Percentiles rank a stretch among this genome's conserved stretches.
These are phyloP conservation scores for Boletus edulis DNA, from an alignment of 768 basidiomycete genomes.

Conservation along the genomic window DNA sequence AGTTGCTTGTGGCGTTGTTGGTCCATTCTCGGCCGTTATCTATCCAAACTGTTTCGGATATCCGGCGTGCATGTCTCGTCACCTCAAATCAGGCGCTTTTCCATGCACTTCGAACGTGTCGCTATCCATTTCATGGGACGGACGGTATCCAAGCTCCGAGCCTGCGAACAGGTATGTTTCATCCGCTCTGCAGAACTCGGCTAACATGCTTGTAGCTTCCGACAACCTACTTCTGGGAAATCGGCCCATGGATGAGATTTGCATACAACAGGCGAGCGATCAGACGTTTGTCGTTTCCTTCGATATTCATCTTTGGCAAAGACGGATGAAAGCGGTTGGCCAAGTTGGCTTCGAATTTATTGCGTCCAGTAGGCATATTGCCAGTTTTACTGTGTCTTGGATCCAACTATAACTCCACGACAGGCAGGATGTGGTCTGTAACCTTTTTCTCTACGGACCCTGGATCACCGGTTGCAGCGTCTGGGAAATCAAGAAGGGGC, in stretches of 20 bases:
- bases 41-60: constrained; percentile 49
- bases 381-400: not conserved
- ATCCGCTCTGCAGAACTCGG: constrained; percentile 12
- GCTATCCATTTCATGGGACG: constrained; percentile 21
- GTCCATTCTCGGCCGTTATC: constrained; percentile 45
- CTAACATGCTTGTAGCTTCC: constrained; percentile 23
- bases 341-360: constrained; percentile 65
- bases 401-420: not conserved
- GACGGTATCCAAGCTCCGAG: constrained; percentile 18
- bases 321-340: constrained; percentile 63
- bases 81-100: constrained; percentile 28
- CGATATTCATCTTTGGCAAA: constrained; percentile 58
- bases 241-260: constrained; percentile 51
- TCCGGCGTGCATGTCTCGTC: constrained; percentile 62
- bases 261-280: constrained; percentile 44
- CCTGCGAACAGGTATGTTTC: constrained; percentile 14
- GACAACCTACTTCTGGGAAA: constrained; percentile 43
- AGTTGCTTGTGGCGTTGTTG: constrained; percentile 50
- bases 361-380: constrained; percentile 31
- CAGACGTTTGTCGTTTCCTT: constrained; percentile 54
- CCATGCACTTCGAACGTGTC: constrained; percentile 24
- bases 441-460: constrained; percentile 18
- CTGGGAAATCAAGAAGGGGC: constrained; percentile 8
- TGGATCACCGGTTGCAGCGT: not conserved
- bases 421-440: constrained; percentile 27